Conservation (phyloP, 768 basidiomycete species). For the Termitomyces sp. region DNA sequence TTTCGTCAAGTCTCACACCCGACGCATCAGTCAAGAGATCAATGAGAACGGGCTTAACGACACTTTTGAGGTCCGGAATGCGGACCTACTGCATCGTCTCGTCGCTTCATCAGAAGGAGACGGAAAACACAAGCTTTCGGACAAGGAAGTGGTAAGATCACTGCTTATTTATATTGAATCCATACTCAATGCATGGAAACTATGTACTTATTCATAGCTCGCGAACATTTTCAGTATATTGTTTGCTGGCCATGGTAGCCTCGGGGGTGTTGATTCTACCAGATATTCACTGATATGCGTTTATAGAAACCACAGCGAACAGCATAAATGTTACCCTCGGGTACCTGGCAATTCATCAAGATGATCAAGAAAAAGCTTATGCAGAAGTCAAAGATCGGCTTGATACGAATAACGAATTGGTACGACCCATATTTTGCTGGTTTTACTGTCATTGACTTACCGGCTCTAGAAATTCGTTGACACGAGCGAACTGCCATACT, state of each 20-base stretch:
- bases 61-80: background rate
- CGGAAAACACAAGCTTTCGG: slow-evolving; percentile 13
- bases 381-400: slow-evolving; percentile 34
- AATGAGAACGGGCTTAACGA: background rate
- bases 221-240: slow-evolving; percentile 19
- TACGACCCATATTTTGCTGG: slow-evolving; percentile 1
- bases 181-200: too few relatives aligned
- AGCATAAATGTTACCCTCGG: slow-evolving; percentile 42
- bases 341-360: slow-evolving; percentile 37
- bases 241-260: slow-evolving; percentile 21
- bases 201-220: slow-evolving; percentile 8
- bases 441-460: background rate
- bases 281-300: background rate
- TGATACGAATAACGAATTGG: slow-evolving; percentile 25
- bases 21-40: slow-evolving; percentile 9
- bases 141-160: slow-evolving; percentile 18
- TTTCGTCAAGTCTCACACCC: background rate
- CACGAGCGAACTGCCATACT: slow-evolving; percentile 18
- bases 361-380: slow-evolving; percentile 43
- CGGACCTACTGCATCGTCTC: slow-evolving; percentile 15
- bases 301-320: slow-evolving; percentile 45
- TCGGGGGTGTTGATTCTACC: background rate
- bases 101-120: slow-evolving; percentile 12
- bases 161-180: too few relatives aligned
- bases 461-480: slow-evolving; percentile 12